Evolutionary conservation across 805 yeast genomes (phyloP).

Genomic region (Cyberlindnera samutprakarnensis): DNA sequence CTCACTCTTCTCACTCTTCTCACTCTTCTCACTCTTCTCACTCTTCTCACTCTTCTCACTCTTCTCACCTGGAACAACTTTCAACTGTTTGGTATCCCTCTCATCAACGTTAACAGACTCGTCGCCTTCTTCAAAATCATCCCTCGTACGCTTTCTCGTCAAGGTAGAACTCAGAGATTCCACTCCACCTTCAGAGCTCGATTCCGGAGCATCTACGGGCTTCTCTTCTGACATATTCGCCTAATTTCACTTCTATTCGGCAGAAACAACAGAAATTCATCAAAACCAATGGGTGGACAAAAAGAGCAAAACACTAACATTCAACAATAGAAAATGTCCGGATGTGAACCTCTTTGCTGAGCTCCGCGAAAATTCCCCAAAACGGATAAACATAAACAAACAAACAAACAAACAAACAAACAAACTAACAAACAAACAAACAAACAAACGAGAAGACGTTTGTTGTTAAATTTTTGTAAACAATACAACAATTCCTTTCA

Average conservation of each 20-base stretch:
- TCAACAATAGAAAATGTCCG: too few relatives aligned
- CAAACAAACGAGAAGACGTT: too few relatives aligned
- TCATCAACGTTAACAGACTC: conserved; percentile 11
- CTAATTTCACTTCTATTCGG: too few relatives aligned
- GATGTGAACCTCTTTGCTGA: too few relatives aligned
- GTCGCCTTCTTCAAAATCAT: conserved; percentile 18
- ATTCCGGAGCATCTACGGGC: not conserved
- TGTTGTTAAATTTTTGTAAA: too few relatives aligned
- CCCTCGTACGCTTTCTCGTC: conserved; percentile 23
- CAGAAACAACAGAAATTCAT: too few relatives aligned
- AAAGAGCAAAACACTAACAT: too few relatives aligned
- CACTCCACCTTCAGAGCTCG: not conserved
- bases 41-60: conserved; percentile 2
- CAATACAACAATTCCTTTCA: too few relatives aligned
- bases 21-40: conserved; percentile 6
- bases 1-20: conserved; percentile 10
- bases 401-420: too few relatives aligned
- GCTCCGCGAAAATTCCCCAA: conserved; percentile 6
- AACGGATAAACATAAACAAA: conserved; percentile 10
- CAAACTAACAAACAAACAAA: too few relatives aligned
- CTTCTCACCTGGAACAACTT: conserved; percentile 11
- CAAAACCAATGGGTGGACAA: too few relatives aligned
- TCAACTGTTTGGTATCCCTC: conserved; percentile 14
- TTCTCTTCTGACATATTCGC: conserved; percentile 3
- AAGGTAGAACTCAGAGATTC: conserved; percentile 3